Percentiles rank a stretch among this genome's conserved stretches.
Evolutionary conservation across 164 flowering plant genomes (phyloP).

Genomic region (Tetrastigma voinierianum): DNA sequence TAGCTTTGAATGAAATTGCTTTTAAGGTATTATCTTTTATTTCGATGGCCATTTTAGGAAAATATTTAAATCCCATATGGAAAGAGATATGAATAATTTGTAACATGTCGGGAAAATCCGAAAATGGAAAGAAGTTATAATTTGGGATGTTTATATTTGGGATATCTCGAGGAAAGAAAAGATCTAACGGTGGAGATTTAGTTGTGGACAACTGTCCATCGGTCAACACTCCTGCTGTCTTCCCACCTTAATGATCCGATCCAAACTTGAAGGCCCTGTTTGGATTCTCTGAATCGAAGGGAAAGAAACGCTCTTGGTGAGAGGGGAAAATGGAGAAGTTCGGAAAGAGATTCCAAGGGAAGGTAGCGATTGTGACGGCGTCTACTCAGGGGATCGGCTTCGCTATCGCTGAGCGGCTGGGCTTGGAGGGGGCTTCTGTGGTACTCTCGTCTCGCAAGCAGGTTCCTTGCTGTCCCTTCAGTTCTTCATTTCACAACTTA

Average conservation of each 20-base stretch:
- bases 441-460: slow-evolving; percentile 90
- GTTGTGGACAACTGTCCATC: no score
- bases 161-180: background rate
- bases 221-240: no score
- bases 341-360: slow-evolving; percentile 69
- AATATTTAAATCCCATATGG: no score
- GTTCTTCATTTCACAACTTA: background rate
- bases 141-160: no score
- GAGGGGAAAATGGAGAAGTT: slow-evolving; percentile 23
- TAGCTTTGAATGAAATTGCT: no score
- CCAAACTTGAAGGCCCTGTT: background rate
- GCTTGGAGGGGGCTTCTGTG: slow-evolving; percentile 86
- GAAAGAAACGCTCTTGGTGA: background rate
- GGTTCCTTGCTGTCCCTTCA: slow-evolving; percentile 29
- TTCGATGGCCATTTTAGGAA: no score
- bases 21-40: no score
- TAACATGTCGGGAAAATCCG: no score
- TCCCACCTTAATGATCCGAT: no score
- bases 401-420: slow-evolving; percentile 78
- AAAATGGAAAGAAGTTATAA: no score
- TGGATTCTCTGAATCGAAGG: background rate
- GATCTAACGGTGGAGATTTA: no score
- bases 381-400: slow-evolving; percentile 96
- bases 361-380: slow-evolving; percentile 89
- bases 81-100: no score